phyloP scores from a whole-genome alignment of 2,329 filamentous ascomycete species.

The Dactylellina cionopaga region DNA sequence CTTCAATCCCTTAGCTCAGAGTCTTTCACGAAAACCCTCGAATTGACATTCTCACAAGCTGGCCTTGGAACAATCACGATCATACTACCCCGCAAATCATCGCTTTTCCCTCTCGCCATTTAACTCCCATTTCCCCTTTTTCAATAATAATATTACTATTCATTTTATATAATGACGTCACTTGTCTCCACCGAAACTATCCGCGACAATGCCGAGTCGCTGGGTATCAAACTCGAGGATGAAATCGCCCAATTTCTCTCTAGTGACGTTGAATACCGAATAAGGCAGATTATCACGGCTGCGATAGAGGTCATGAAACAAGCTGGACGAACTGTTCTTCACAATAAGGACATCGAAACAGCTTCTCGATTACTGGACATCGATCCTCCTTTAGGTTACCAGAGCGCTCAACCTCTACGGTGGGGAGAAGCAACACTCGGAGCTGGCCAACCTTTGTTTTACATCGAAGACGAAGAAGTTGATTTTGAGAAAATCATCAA shows the following conservation, averaged over 20 bases:
- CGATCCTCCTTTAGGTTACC: slow-evolving; percentile 95
- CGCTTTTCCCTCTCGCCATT: not conserved
- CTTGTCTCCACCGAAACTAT: slow-evolving; percentile 74
- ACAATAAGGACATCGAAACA: slow-evolving; percentile 87
- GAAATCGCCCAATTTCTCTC: slow-evolving; percentile 88
- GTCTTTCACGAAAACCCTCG: not conserved
- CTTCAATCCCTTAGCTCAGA: no score
- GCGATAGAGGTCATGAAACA: slow-evolving; percentile 96
- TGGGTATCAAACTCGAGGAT: slow-evolving; percentile 85
- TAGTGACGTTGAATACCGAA: slow-evolving; percentile 93
- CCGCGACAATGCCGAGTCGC: slow-evolving; percentile 92
- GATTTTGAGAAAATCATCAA: slow-evolving; percentile 99
- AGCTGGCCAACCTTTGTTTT: slow-evolving; percentile 92
- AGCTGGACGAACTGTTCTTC: slow-evolving; percentile 83
- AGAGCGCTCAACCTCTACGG: slow-evolving; percentile 84
- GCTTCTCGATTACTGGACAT: slow-evolving; percentile 88
- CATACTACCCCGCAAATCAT: not conserved
- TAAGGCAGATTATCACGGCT: slow-evolving; percentile 92
- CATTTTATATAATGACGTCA: slow-evolving; percentile 32
- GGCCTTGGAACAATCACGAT: slow-evolving; percentile 2
- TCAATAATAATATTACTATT: not conserved
- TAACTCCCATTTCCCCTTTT: no score
- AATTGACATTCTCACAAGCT: no score
- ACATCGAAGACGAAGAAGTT: slow-evolving; percentile 97
- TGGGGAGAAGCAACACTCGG: slow-evolving; percentile 95